Percentiles rank a stretch among this genome's conserved stretches.
phyloP scores from a whole-genome alignment of 2,329 filamentous ascomycete genomes.

The Teratosphaeriaceae sp. region DNA sequence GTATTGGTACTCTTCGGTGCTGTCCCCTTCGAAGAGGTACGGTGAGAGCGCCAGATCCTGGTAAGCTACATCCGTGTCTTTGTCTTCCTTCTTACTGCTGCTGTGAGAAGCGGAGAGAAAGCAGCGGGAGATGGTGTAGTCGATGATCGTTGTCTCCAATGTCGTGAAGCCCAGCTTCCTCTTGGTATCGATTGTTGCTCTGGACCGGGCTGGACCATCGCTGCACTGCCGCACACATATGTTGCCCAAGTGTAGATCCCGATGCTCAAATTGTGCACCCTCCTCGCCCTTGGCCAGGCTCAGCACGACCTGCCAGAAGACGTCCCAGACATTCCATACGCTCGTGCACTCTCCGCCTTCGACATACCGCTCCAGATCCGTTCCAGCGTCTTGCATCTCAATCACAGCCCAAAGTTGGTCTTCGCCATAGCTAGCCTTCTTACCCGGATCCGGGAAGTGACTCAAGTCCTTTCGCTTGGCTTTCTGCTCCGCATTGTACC shows the following conservation, averaged over 20 bases:
- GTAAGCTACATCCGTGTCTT: no score
- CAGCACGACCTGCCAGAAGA: conserved; percentile 61
- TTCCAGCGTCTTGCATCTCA: conserved; percentile 61
- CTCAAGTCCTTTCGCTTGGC: conserved; percentile 34
- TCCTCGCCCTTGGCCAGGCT: conserved; percentile 56
- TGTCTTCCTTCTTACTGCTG: conserved; percentile 15
- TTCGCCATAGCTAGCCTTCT: conserved; percentile 46
- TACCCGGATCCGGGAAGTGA: conserved; percentile 51
- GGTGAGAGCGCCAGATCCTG: conserved; percentile 40
- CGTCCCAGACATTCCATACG: conserved; percentile 50
- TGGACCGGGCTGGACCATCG: no score
- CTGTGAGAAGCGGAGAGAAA: conserved; percentile 32
- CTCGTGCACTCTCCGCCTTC: conserved; percentile 26
- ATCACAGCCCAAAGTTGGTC: conserved; percentile 57
- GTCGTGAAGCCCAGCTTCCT: conserved; percentile 46
- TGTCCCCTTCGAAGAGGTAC: conserved; percentile 41
- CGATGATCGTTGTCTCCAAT: conserved; percentile 58
- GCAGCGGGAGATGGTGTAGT: conserved; percentile 61
- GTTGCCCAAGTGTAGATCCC: conserved; percentile 61
- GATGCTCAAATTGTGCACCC: conserved; percentile 56
- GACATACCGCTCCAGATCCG: conserved; percentile 43
- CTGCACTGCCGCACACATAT: conserved; percentile 47
- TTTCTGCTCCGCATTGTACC: conserved; percentile 38
- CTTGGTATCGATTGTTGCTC: conserved; percentile 21
- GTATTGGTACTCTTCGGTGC: conserved; percentile 47